Percentiles rank a stretch among this genome's conserved stretches.
These are phyloP conservation scores for Rhodotorula mucilaginosa DNA, from an alignment of 1,284 basidiomycete species.

Conservation along the genomic window DNA sequence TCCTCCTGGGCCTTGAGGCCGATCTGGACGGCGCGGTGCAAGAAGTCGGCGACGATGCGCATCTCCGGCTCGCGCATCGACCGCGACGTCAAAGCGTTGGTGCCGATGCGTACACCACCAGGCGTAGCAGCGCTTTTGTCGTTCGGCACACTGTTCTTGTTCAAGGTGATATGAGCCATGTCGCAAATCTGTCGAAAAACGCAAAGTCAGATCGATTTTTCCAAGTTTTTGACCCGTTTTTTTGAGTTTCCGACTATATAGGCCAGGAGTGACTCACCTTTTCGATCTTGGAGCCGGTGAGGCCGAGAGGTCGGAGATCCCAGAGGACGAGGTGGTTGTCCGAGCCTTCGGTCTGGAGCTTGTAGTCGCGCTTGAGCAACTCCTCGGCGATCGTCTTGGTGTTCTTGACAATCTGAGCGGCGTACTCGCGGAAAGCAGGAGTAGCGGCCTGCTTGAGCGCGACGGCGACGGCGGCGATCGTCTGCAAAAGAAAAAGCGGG, in stretches of 20 bases:
- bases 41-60: conserved; percentile 88
- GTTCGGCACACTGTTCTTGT: conserved; percentile 84
- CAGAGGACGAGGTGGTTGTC: conserved; percentile 98
- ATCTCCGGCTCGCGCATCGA: conserved; percentile 73
- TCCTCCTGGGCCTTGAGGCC: conserved; percentile 72
- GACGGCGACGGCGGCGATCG: conserved; percentile 93
- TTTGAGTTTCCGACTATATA: too few relatives aligned
- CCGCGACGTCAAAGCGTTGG: conserved; percentile 89
- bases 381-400: conserved; percentile 69
- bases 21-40: conserved; percentile 88
- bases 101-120: conserved; percentile 95
- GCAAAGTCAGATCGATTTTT: not conserved
- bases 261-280: conserved; percentile 54
- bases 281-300: conserved; percentile 97
- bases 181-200: conserved; percentile 67
- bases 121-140: conserved; percentile 93
- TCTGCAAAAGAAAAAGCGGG: conserved; percentile 46
- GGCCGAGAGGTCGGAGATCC: conserved; percentile 84
- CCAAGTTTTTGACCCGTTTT: too few relatives aligned
- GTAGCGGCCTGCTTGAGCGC: conserved; percentile 90
- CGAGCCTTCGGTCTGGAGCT: conserved; percentile 92
- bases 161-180: conserved; percentile 80
- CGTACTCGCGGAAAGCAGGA: conserved; percentile 89
- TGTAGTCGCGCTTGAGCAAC: conserved; percentile 72
- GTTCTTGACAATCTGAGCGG: conserved; percentile 90